These are phyloP conservation scores for Flaveria linearis DNA, from an alignment of 129 eudicot genomes.

Conservation along the genomic window DNA sequence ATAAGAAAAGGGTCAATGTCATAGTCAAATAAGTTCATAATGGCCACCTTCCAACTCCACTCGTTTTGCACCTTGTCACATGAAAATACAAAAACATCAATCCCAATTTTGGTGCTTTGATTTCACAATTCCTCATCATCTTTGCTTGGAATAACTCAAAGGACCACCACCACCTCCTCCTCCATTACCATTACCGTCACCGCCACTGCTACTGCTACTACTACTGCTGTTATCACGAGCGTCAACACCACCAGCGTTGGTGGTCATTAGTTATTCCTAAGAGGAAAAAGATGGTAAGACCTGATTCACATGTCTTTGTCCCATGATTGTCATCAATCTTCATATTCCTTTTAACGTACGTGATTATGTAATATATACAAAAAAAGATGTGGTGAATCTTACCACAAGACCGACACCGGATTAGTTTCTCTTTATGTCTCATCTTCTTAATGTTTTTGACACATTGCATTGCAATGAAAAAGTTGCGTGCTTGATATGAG, in stretches of 20 bases:
- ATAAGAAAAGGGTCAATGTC: conserved; percentile 37
- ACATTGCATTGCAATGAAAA: conserved; percentile 9
- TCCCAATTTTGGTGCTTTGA: conserved; percentile 18
- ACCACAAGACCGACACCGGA: conserved; percentile 1
- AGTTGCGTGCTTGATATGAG: not conserved
- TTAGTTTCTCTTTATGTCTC: conserved; percentile 9
- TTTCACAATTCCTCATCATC: conserved; percentile 23
- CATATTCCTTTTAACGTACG: not conserved
- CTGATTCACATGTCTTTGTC: not conserved
- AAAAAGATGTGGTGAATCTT: conserved; percentile 3
- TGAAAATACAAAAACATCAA: conserved; percentile 39
- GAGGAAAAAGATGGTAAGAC: conserved; percentile 26
- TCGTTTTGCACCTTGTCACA: conserved; percentile 39
- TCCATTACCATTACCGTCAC: not conserved
- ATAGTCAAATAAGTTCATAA: conserved; percentile 35
- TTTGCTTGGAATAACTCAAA: conserved; percentile 32
- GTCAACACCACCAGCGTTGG: not conserved
- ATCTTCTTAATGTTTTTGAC: not conserved
- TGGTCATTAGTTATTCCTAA: not conserved
- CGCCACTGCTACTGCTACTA: not conserved
- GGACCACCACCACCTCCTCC: conserved; percentile 29
- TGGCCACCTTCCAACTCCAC: conserved; percentile 39
- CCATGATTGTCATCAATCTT: not conserved
- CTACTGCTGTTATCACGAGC: not conserved
- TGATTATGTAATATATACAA: not conserved